Base-by-base conservation (phyloP, 768 basidiomycete species). In the Psilocybe cyanescens region DNA sequence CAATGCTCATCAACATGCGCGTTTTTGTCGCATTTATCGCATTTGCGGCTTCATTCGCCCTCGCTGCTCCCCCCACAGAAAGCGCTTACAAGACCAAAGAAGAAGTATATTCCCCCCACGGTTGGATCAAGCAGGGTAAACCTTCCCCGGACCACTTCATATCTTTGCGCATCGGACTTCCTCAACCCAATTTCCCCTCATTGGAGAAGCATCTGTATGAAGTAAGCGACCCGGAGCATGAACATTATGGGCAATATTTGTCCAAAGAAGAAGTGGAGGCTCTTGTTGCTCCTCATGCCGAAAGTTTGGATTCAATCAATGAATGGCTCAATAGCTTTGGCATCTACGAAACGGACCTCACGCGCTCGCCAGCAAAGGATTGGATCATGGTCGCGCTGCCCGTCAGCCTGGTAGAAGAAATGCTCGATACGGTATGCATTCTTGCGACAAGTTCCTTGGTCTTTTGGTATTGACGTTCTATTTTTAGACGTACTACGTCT, bases 351-450 rank as follows among this genome's bases (percentile, higher is more conserved):
- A 70, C 77, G 44, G 78, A 82, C 58, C 65, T 86, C 19, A 63
- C 73, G 45, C 83, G 85, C 8, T 89, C 90, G 9, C 80, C 87
- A 2, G 88, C 89, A 0, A 80, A 83, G 51, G 90, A 91, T 63
- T 92, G 89, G 90, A 75, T 91, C 11, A 84, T 78, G 5, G 70
- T 90, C 44, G 83, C 72, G 11, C 74, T 90, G 6, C 83, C 89
- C 0, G 79, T 92, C 48, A 66, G 74, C 35, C 63, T 86, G 28
- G 90, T 86, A 0, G 90, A 92, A 71, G 74, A 83, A 65, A 87
- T 92, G 84, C 79, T 92, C n/a, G 76, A 85, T 67, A 88, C 91
- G 49, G 89, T 89, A 66, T 67, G 83, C 68, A 31, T 12, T 51
- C 30, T 51, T 51, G 49, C 12, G 28, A 7, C 8, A 12, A 3